Percentiles rank a stretch among this genome's conserved stretches.
These are phyloP conservation scores for Phytophthora pini DNA, from an alignment of 352 stramenopile genomes.

Conservation along the genomic window DNA sequence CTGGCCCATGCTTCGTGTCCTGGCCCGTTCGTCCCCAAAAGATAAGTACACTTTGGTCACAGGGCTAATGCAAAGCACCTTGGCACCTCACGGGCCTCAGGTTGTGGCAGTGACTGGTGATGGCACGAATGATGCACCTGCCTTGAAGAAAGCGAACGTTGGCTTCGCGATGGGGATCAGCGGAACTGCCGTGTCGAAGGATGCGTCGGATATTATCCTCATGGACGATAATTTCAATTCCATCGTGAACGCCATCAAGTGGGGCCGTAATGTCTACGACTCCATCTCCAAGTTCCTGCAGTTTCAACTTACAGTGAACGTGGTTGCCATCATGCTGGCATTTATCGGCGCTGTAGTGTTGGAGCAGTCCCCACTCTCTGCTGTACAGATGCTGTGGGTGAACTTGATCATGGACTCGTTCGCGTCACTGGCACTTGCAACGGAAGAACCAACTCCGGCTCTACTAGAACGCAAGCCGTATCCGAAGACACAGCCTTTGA, in stretches of 20 bases:
- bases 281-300: slow-evolving; percentile 97
- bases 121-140: slow-evolving; percentile 95
- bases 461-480: slow-evolving; percentile 92
- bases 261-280: slow-evolving; percentile 96
- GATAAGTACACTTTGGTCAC: slow-evolving; percentile 67
- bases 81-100: slow-evolving; percentile 57
- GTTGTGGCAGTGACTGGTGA: slow-evolving; percentile 95
- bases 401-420: slow-evolving; percentile 98
- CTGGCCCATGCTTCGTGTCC: slow-evolving; percentile 61
- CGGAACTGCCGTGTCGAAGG: slow-evolving; percentile 94
- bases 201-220: slow-evolving; percentile 95
- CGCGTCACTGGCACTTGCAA: slow-evolving; percentile 93
- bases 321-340: slow-evolving; percentile 91
- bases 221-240: slow-evolving; percentile 97
- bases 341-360: slow-evolving; percentile 84
- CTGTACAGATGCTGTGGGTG: slow-evolving; percentile 97
- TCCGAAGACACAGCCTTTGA: slow-evolving; percentile 86
- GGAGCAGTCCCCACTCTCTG: slow-evolving; percentile 84
- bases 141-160: slow-evolving; percentile 79
- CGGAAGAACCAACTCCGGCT: slow-evolving; percentile 85
- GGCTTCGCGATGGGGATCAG: slow-evolving; percentile 94
- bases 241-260: slow-evolving; percentile 96
- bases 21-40: slow-evolving; percentile 56
- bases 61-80: slow-evolving; percentile 53
- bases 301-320: slow-evolving; percentile 96